These are phyloP conservation scores for Pyronema omphalodes DNA, from an alignment of 495 filamentous ascomycete species.

Conservation along the genomic window DNA sequence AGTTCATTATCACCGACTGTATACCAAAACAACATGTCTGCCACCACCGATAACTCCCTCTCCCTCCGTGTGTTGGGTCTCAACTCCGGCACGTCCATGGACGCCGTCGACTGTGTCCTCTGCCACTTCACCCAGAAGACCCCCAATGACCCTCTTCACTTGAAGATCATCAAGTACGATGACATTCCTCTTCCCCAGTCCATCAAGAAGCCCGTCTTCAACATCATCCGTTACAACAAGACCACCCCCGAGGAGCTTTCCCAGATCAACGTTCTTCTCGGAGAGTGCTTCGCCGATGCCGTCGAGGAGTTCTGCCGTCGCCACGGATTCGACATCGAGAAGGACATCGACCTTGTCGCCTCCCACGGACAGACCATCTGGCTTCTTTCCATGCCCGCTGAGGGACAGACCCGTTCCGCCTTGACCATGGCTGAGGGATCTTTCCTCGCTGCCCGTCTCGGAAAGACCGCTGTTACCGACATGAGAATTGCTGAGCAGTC, in stretches of 20 bases:
- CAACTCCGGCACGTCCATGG: conserved; percentile 33
- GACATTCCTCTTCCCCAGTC: conserved; percentile 32
- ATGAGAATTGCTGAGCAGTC: conserved; percentile 31
- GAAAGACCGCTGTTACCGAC: conserved; percentile 30
- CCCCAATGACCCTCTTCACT: conserved; percentile 32
- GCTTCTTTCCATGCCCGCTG: conserved; percentile 35
- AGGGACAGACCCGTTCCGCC: conserved; percentile 32
- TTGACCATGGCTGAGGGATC: conserved; percentile 32
- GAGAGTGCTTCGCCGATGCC: conserved; percentile 34
- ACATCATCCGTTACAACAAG: conserved; percentile 35
- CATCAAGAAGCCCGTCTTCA: conserved; percentile 39
- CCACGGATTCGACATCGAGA: conserved; percentile 28
- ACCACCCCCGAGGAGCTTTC: conserved; percentile 36
- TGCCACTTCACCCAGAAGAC: conserved; percentile 34
- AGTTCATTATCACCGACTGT: too few species aligned
- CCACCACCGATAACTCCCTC: conserved; percentile 14
- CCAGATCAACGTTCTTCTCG: conserved; percentile 35
- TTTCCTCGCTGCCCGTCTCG: conserved; percentile 27
- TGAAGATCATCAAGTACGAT: conserved; percentile 29
- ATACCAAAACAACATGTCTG: background rate
- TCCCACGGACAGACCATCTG: conserved; percentile 43
- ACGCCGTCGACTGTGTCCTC: conserved; percentile 36
- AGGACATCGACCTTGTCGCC: conserved; percentile 36
- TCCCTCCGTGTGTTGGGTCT: conserved; percentile 34
- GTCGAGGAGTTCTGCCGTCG: conserved; percentile 31